Percentiles rank a stretch among this genome's conserved stretches.
Evolutionary conservation across 257 asterid genomes (phyloP).

Genomic region (Nemophila menziesii): DNA sequence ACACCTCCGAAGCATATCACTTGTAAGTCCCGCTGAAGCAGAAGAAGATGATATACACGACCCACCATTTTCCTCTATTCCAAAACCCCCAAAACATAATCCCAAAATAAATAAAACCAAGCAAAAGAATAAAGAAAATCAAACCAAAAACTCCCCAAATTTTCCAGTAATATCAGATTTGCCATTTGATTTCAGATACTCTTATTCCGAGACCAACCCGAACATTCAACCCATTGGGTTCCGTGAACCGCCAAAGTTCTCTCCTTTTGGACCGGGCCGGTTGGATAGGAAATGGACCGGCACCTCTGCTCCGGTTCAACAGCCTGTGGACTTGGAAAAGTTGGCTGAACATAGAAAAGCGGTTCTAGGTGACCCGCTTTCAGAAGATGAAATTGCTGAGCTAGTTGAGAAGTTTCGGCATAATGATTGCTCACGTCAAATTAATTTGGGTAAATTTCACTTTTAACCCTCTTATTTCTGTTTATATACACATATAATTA

Average conservation of each 20-base stretch:
- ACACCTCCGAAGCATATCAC: not conserved
- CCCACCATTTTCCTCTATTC: constrained; percentile 49
- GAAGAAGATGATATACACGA: constrained; percentile 26
- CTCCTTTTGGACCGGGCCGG: constrained; percentile 85
- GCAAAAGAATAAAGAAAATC: not conserved
- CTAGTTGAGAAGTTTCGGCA: constrained; percentile 82
- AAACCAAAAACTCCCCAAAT: constrained; percentile 1
- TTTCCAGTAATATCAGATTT: constrained; percentile 33
- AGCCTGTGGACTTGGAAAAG: constrained; percentile 30
- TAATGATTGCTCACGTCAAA: constrained; percentile 63
- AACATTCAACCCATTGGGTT: constrained; percentile 57
- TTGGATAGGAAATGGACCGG: constrained; percentile 80
- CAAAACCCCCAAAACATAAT: constrained; percentile 13
- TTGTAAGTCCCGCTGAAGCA: not conserved
- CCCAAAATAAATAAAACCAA: constrained; percentile 5
- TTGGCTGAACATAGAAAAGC: constrained; percentile 35
- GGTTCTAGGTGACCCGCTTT: constrained; percentile 53
- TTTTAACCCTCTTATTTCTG: not conserved
- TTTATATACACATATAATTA: not conserved
- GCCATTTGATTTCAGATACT: constrained; percentile 76
- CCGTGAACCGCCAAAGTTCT: constrained; percentile 62
- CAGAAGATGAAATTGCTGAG: constrained; percentile 55
- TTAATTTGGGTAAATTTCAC: constrained; percentile 49
- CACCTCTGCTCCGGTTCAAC: constrained; percentile 42
- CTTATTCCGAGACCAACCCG: constrained; percentile 65